Conservation (phyloP, 208 protist species). For the Giardia muris region DNA sequence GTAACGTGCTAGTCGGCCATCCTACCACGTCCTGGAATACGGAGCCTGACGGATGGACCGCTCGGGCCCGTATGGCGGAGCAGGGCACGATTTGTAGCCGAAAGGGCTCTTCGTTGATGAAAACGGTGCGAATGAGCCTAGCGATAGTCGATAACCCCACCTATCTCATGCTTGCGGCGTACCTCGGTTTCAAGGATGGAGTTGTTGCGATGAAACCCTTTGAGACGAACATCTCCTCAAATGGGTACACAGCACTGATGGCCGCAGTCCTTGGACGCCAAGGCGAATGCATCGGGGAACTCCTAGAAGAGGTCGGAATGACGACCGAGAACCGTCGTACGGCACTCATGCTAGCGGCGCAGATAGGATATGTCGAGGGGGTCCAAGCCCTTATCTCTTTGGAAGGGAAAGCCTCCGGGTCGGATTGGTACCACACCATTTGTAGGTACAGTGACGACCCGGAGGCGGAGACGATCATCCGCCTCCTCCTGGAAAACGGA, state of each 20-base stretch:
- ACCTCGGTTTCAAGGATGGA: not conserved
- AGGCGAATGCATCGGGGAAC: not conserved
- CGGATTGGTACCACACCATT: not conserved
- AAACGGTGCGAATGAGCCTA: not conserved
- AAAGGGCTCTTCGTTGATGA: not conserved
- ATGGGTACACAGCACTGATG: not conserved
- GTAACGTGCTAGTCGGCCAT: not conserved
- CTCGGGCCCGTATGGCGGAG: not conserved
- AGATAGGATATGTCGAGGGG: not conserved
- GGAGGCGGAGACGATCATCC: no score
- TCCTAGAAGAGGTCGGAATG: not conserved
- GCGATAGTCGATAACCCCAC: not conserved
- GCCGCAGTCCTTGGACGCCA: not conserved
- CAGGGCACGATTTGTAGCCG: not conserved
- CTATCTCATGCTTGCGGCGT: not conserved
- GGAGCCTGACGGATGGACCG: not conserved
- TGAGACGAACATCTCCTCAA: not conserved
- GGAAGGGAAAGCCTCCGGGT: not conserved
- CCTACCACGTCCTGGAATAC: not conserved
- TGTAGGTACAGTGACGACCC: no score
- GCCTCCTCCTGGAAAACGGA: no score
- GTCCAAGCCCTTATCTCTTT: not conserved
- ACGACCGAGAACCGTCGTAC: not conserved
- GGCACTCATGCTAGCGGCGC: not conserved
- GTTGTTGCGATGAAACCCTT: not conserved